Conservation (phyloP, 805 yeast genomes). For the Teunomyces stri region DNA sequence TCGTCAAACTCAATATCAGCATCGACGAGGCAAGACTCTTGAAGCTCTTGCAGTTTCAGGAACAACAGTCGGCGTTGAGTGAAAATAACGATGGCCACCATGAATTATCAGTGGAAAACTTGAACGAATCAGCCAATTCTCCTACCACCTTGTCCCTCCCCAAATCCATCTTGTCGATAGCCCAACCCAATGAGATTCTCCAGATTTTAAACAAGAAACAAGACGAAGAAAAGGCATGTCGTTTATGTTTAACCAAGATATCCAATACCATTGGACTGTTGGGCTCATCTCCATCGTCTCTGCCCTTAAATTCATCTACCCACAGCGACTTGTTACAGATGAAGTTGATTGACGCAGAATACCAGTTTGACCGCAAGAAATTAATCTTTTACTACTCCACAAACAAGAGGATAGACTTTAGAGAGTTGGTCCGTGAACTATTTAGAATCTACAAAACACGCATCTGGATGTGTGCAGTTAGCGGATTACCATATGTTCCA, state of each 20-base stretch:
- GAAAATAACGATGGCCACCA: constrained; percentile 20
- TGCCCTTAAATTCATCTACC: constrained; percentile 3
- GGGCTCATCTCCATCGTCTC: constrained; percentile 8
- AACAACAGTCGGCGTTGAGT: constrained; percentile 63
- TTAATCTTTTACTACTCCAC: constrained; percentile 59
- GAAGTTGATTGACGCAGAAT: constrained; percentile 71
- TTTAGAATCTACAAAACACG: constrained; percentile 76
- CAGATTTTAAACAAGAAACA: constrained; percentile 56
- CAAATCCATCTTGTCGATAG: constrained; percentile 62
- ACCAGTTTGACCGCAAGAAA: constrained; percentile 78
- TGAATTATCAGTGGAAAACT: constrained; percentile 23
- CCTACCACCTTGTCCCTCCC: constrained; percentile 54
- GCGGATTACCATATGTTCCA: constrained; percentile 31
- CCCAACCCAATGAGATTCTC: constrained; percentile 57
- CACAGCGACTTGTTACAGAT: constrained; percentile 40
- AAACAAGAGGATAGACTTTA: constrained; percentile 65
- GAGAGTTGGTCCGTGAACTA: constrained; percentile 69
- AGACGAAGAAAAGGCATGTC: constrained; percentile 70
- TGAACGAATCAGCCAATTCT: constrained; percentile 14
- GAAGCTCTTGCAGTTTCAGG: constrained; percentile 64
- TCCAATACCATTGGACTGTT: constrained; percentile 32
- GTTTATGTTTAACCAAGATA: constrained; percentile 57
- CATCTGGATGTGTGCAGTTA: constrained; percentile 80
- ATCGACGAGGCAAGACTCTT: constrained; percentile 66
- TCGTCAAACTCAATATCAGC: constrained; percentile 55